These are phyloP conservation scores for Brassica cretica DNA, from an alignment of 345 rosid genomes.

Conservation along the genomic window DNA sequence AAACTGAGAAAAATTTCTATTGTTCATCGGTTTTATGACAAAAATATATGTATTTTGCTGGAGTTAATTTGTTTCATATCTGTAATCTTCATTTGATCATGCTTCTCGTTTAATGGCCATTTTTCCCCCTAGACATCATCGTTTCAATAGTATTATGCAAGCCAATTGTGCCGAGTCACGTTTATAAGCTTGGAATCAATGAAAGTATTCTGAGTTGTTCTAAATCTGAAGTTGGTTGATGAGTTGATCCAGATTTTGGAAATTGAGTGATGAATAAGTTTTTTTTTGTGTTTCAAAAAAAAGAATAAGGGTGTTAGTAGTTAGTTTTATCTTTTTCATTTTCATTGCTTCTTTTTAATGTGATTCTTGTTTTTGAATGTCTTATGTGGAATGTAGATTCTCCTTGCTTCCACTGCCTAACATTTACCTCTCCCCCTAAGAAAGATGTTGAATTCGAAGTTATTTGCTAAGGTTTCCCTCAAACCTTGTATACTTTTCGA, in stretches of 20 bases:
- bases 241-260: not conserved
- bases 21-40: not conserved
- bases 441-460: conserved; percentile 53
- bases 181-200: too few species aligned
- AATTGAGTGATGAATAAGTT: not conserved
- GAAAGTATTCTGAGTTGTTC: too few species aligned
- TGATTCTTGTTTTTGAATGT: not conserved
- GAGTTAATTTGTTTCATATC: not conserved
- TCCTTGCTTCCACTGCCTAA: conserved; percentile 1
- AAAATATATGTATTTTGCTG: not conserved
- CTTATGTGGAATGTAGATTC: conserved; percentile 19
- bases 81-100: not conserved
- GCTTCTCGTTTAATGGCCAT: not conserved
- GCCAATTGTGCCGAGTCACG: not conserved
- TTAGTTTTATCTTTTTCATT: not conserved
- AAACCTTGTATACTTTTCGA: not conserved
- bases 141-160: not conserved
- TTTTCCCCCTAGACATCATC: not conserved
- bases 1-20: not conserved
- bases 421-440: not conserved
- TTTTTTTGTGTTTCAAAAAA: too few species aligned
- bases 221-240: not conserved
- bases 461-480: conserved; percentile 68
- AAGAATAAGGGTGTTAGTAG: not conserved
- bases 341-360: not conserved